These are phyloP conservation scores for Blastomyces silverae DNA, from an alignment of 2,329 filamentous ascomycete species.

Conservation along the genomic window DNA sequence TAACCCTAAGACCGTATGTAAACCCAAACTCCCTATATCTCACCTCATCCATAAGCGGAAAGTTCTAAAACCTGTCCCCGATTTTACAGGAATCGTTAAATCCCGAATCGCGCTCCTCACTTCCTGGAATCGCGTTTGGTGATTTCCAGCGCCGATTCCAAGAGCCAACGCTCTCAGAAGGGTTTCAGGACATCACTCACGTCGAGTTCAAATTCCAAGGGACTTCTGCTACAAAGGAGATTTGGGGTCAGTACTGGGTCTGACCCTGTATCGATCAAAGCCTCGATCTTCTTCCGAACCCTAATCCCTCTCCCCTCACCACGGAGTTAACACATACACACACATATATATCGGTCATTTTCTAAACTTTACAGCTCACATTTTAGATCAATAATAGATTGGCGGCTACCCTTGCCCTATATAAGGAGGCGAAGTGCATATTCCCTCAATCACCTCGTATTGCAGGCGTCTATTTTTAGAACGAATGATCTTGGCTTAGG, in stretches of 20 bases:
- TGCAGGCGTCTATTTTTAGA: too few relatives aligned
- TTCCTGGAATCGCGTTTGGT: slow-evolving; percentile 75
- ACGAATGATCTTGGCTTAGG: too few relatives aligned
- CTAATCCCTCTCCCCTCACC: too few relatives aligned
- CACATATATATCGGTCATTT: not conserved
- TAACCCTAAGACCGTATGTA: slow-evolving; percentile 39
- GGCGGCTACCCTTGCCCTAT: too few relatives aligned
- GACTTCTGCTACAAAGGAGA: slow-evolving; percentile 56
- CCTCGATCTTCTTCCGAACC: not conserved
- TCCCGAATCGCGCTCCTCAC: slow-evolving; percentile 65
- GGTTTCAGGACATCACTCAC: slow-evolving; percentile 71
- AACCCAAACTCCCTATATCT: slow-evolving; percentile 12
- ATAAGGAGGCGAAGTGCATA: too few relatives aligned
- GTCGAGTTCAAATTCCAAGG: slow-evolving; percentile 72
- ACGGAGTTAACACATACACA: too few relatives aligned
- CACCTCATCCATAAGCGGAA: not conserved
- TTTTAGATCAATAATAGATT: too few relatives aligned
- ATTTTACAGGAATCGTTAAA: slow-evolving; percentile 58
- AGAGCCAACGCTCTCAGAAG: slow-evolving; percentile 65
- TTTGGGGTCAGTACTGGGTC: slow-evolving; percentile 75
- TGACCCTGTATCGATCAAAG: slow-evolving; percentile 32
- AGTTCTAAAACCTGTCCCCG: too few relatives aligned
- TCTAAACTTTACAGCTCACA: too few relatives aligned
- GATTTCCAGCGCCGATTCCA: slow-evolving; percentile 67
- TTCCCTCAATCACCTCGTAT: too few relatives aligned